Evolutionary conservation across 2,329 filamentous ascomycete species (phyloP).

Genomic region (Colletotrichum endophyticum): DNA sequence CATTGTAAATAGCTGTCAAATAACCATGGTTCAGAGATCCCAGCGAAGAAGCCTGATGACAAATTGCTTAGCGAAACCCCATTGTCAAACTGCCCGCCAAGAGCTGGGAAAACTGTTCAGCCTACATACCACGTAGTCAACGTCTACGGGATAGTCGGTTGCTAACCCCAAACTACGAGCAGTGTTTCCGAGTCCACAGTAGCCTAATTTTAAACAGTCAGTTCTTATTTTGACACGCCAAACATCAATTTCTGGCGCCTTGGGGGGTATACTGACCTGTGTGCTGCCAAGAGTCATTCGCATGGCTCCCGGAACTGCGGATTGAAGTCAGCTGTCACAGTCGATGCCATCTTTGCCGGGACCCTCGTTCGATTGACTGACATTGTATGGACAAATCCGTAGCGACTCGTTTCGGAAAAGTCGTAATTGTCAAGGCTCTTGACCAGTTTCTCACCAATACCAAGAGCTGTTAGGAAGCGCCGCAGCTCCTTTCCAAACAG

Average conservation of each 20-base stretch:
- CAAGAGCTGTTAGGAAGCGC: slow-evolving; percentile 72
- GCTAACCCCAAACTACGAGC: slow-evolving; percentile 68
- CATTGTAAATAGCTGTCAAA: slow-evolving; percentile 60
- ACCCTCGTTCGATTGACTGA: slow-evolving; percentile 43
- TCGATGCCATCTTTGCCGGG: not conserved
- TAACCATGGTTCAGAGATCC: slow-evolving; percentile 76
- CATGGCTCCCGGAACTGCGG: slow-evolving; percentile 61
- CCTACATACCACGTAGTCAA: slow-evolving; percentile 73
- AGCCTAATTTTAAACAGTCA: slow-evolving; percentile 54
- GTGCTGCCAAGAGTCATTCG: slow-evolving; percentile 45
- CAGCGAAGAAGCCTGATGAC: slow-evolving; percentile 74
- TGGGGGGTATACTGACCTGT: slow-evolving; percentile 35
- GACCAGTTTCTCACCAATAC: slow-evolving; percentile 67
- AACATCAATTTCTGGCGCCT: slow-evolving; percentile 11
- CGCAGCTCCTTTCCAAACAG: slow-evolving; percentile 73
- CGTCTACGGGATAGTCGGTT: slow-evolving; percentile 58
- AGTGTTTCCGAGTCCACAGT: slow-evolving; percentile 73
- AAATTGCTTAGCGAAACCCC: slow-evolving; percentile 5
- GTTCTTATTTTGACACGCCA: not conserved
- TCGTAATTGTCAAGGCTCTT: slow-evolving; percentile 79
- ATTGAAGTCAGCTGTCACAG: slow-evolving; percentile 24
- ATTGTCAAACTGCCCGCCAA: slow-evolving; percentile 20
- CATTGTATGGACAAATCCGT: slow-evolving; percentile 89
- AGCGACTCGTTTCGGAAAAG: slow-evolving; percentile 72
- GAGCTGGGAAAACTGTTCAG: slow-evolving; percentile 1